These are phyloP conservation scores for Rhododendron griersonianum DNA, from an alignment of 148 eudicot genomes.

Conservation along the genomic window DNA sequence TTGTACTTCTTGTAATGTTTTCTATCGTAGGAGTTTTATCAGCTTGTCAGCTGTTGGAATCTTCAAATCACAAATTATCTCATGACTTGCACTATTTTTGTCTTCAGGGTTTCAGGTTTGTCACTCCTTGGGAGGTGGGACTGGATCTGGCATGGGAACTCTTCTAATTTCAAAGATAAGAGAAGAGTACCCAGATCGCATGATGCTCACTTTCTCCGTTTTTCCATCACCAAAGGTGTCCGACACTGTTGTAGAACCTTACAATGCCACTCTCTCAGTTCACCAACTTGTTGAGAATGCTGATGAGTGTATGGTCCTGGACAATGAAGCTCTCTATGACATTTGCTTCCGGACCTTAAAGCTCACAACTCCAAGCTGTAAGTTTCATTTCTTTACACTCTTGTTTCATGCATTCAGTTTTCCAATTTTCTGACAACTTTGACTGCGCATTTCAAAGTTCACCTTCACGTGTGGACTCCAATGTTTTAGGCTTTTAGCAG, in stretches of 20 bases:
- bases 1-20: neutral
- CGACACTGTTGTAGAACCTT: slow-evolving; percentile 3
- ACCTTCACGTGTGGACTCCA: neutral
- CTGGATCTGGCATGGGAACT: slow-evolving; percentile 1
- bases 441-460: neutral
- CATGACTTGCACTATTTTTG: neutral
- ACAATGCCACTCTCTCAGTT: slow-evolving; percentile 1
- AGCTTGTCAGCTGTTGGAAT: neutral
- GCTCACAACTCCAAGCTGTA: slow-evolving; percentile 8
- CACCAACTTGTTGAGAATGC: slow-evolving; percentile 5
- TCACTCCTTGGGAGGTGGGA: slow-evolving; percentile 3
- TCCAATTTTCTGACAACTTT: neutral
- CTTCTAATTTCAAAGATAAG: neutral
- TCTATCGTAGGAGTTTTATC: neutral
- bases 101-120: slow-evolving; percentile 3
- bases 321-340: slow-evolving; percentile 3
- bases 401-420: neutral
- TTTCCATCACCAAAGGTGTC: slow-evolving; percentile 3
- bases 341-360: slow-evolving; percentile 6
- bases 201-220: neutral
- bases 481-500: neutral
- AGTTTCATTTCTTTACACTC: neutral
- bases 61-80: neutral
- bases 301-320: slow-evolving; percentile 8
- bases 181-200: neutral